Base-by-base conservation (phyloP, 495 filamentous ascomycete genomes). In the Talaromyces liani region DNA sequence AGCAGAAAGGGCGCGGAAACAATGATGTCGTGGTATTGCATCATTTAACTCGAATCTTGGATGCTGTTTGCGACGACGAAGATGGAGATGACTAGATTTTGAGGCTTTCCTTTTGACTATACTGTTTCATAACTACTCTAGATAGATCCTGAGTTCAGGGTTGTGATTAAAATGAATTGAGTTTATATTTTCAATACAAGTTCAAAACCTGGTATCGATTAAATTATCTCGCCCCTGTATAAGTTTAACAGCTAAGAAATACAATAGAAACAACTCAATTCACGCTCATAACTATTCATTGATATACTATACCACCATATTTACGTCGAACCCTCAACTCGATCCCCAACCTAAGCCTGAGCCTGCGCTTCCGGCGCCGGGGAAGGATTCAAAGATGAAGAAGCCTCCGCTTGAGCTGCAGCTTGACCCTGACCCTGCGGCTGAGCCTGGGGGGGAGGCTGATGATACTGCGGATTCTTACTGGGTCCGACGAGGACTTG, bases 21-120 rank as follows among this genome's bases (percentile, higher is more conserved):
- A 61, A 80, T 63, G 64, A 80, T 81, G 73, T 76, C 83, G 65
- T 81, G 70, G 61, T 58, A 22, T 36, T 58, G 31, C 79, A 79
- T 69, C 83, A 87, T 61, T 73, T 93, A 47, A 84, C 84, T 39
- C 84, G 84, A 59, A 85, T 94, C 24, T 83, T 91, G 16, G 76
- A 79, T 59, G 88, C 88, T 69, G 81, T 91, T 71, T 49, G 67
- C 60, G 49, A 51, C n/a, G 22, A 59, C 20, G 39, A 51, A 4
- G 34, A 64, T 33, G 63, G 25, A 29, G 63, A 51, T 12, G 53
- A 59, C 45, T 49, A 49, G 45, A 49, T 6, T 49, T 49, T 9
- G 16, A 7, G 45, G 16, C 9, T 49, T 49, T 9, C 1, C 18
- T 56, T 18, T n/a, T 56, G 29, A 62, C 20, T 62, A 53, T 45